Evolutionary conservation across 176 grass and related monocot genomes (phyloP).

Genomic region (Triticum monococcum): DNA sequence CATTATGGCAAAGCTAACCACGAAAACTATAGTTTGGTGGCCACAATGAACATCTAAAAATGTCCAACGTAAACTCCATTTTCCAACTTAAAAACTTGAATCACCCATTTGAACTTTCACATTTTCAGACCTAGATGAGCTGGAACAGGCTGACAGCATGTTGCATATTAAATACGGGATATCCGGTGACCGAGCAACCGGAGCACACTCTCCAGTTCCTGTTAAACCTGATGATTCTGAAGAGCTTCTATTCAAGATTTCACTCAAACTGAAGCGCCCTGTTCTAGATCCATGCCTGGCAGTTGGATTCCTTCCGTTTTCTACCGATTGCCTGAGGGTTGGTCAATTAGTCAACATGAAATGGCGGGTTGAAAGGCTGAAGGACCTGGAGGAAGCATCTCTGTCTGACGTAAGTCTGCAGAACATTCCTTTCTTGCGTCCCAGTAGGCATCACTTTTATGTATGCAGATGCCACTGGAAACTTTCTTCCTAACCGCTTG

Average conservation of each 20-base stretch:
- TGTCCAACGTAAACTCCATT: not conserved
- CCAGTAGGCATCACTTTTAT: not conserved
- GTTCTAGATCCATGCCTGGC: constrained; percentile 91
- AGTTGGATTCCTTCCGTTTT: constrained; percentile 98
- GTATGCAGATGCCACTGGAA: not conserved
- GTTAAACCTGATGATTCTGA: constrained; percentile 42
- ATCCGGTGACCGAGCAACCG: constrained; percentile 73
- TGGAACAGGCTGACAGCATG: constrained; percentile 60
- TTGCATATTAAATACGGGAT: constrained; percentile 85
- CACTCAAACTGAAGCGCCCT: constrained; percentile 74
- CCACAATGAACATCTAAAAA: not conserved
- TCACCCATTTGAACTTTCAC: constrained; percentile 19
- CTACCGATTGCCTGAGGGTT: constrained; percentile 79
- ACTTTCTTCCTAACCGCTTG: not conserved
- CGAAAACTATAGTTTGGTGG: not conserved
- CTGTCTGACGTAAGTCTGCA: constrained; percentile 54
- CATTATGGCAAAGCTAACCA: not conserved
- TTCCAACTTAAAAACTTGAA: constrained; percentile 9
- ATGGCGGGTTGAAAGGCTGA: constrained; percentile 96
- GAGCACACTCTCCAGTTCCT: constrained; percentile 75
- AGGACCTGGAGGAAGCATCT: constrained; percentile 50
- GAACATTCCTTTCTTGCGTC: constrained; percentile 4
- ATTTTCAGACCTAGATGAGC: constrained; percentile 55
- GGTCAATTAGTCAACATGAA: constrained; percentile 90
- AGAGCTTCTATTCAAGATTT: constrained; percentile 69